These are phyloP conservation scores for Lepraria neglecta DNA, from an alignment of 495 filamentous ascomycete species.

Conservation along the genomic window DNA sequence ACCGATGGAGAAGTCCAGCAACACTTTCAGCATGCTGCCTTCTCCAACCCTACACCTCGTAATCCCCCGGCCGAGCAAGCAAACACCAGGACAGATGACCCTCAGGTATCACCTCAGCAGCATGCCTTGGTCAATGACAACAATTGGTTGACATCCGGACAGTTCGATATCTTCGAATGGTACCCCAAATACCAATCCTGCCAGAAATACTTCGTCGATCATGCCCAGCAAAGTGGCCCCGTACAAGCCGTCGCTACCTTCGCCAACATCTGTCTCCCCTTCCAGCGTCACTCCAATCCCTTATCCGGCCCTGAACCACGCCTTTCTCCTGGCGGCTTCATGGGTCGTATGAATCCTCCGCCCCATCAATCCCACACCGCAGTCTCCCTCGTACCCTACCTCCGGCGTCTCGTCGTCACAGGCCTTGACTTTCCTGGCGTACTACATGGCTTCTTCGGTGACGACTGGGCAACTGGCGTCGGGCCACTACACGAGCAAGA, in stretches of 20 bases:
- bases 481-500: conserved; percentile 82
- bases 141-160: conserved; percentile 16
- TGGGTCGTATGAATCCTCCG: conserved; percentile 29
- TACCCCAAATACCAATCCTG: conserved; percentile 88
- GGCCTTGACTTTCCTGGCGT: conserved; percentile 81
- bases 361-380: conserved; percentile 36
- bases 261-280: conserved; percentile 69
- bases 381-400: conserved; percentile 78
- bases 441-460: conserved; percentile 90
- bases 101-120: conserved; percentile 33
- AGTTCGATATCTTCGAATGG: conserved; percentile 89
- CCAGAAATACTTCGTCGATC: conserved; percentile 86
- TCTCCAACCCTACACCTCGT: conserved; percentile 25
- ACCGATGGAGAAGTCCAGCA: conserved; percentile 27
- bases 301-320: conserved; percentile 32
- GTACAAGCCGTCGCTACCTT: conserved; percentile 88
- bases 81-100: conserved; percentile 34
- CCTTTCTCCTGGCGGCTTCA: conserved; percentile 31
- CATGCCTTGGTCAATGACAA: not conserved
- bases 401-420: conserved; percentile 84
- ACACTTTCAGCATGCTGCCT: conserved; percentile 38
- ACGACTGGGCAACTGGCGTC: conserved; percentile 76
- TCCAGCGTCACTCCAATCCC: conserved; percentile 40
- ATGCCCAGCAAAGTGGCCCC: conserved; percentile 74
- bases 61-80: conserved; percentile 12